phyloP scores from a whole-genome alignment of 2,329 filamentous ascomycete genomes.

The Aspergillus tubingensis region DNA sequence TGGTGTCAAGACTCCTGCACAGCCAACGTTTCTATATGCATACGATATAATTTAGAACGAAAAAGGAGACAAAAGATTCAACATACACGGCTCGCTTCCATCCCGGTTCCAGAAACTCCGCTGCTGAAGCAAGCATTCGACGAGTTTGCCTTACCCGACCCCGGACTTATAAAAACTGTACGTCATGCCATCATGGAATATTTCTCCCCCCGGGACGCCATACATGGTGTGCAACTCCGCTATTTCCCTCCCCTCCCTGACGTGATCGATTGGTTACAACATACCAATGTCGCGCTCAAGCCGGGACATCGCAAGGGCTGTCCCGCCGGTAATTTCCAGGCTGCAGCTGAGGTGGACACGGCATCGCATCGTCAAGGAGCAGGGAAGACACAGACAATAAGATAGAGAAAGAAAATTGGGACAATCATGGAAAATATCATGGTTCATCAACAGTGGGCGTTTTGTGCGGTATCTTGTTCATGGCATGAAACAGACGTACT shows the following conservation, averaged over 20 bases:
- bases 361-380: not conserved
- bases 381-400: conserved; percentile 10
- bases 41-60: conserved; percentile 10
- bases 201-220: conserved; percentile 17
- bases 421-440: conserved; percentile 23
- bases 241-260: conserved; percentile 12
- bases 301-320: not conserved
- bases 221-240: conserved; percentile 19
- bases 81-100: conserved; percentile 17
- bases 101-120: conserved; percentile 23
- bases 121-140: conserved; percentile 21
- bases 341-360: not conserved
- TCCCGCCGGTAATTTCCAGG: not conserved
- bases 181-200: conserved; percentile 19
- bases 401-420: conserved; percentile 3
- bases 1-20: not conserved
- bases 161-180: conserved; percentile 11
- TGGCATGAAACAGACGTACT: conserved; percentile 36
- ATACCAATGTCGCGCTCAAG: not conserved
- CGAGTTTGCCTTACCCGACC: conserved; percentile 11
- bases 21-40: conserved; percentile 20
- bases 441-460: conserved; percentile 38
- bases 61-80: conserved; percentile 1
- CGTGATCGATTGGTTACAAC: not conserved
- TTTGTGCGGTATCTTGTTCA: conserved; percentile 41